These are phyloP conservation scores for Scutellaria galericulata DNA, from an alignment of 257 asterid species.

Conservation along the genomic window DNA sequence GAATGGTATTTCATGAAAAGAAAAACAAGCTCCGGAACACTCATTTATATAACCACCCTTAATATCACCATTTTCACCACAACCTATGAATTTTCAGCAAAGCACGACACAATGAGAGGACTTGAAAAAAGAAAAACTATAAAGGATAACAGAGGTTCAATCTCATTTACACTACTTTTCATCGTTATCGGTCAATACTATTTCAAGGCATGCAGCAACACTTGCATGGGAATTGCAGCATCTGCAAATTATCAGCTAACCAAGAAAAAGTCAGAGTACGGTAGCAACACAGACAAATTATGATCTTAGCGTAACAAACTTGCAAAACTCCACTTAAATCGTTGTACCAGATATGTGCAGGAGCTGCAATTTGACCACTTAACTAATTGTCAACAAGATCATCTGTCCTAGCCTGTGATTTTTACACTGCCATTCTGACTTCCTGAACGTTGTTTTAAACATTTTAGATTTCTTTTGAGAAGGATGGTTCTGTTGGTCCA, in stretches of 20 bases:
- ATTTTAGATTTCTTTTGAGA: slow-evolving; percentile 11
- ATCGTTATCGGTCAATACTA: not conserved
- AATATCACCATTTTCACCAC: not conserved
- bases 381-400: not conserved
- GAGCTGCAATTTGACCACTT: slow-evolving; percentile 8
- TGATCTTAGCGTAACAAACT: not conserved
- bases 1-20: not conserved
- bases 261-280: not conserved
- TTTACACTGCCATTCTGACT: not conserved
- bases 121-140: too few species aligned
- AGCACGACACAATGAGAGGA: not conserved
- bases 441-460: not conserved
- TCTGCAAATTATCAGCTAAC: not conserved
- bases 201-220: not conserved
- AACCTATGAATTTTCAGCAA: not conserved
- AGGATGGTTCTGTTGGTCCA: not conserved
- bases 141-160: not conserved
- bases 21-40: not conserved
- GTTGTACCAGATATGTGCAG: not conserved
- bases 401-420: not conserved
- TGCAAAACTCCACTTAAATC: not conserved
- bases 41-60: not conserved
- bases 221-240: not conserved
- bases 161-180: not conserved
- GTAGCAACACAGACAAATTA: slow-evolving; percentile 5